These are phyloP conservation scores for Eurotiales sp. DNA, from an alignment of 2,329 filamentous ascomycete species.

Conservation along the genomic window DNA sequence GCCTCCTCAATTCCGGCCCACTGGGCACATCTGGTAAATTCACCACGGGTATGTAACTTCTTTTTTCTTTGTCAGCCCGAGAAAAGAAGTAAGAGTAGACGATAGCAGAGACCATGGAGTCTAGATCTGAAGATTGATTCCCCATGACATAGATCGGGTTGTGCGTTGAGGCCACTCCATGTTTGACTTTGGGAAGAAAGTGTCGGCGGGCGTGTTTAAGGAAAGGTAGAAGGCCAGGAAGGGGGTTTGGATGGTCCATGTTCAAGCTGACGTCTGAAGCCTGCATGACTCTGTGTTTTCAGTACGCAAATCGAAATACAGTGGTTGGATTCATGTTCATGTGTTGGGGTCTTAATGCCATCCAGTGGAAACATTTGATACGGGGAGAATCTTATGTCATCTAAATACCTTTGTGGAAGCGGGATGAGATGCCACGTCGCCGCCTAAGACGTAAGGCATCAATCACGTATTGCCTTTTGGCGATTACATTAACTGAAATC, in stretches of 20 bases:
- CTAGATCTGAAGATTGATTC: constrained; percentile 53
- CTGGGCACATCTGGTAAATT: constrained; percentile 50
- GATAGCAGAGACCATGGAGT: constrained; percentile 60
- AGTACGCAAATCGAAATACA: background rate
- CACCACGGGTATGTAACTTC: constrained; percentile 55
- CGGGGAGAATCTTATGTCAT: background rate
- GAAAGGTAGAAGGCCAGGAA: constrained; percentile 31
- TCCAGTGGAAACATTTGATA: background rate
- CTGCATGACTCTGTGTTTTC: background rate
- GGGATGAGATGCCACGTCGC: background rate
- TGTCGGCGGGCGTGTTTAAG: constrained; percentile 30
- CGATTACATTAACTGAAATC: no score
- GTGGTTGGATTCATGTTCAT: background rate
- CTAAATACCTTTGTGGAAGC: background rate
- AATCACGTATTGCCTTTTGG: background rate
- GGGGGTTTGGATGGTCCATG: background rate
- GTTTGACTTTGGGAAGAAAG: constrained; percentile 20
- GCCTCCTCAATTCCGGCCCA: constrained; percentile 46
- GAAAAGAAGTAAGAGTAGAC: constrained; percentile 59
- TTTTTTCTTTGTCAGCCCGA: constrained; percentile 21
- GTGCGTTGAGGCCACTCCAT: constrained; percentile 22
- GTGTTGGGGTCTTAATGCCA: no score
- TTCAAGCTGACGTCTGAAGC: background rate
- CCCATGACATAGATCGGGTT: constrained; percentile 39
- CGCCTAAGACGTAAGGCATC: constrained; percentile 1